phyloP scores from a whole-genome alignment of 805 yeast genomes.

The Saccharomycopsis selenospora region DNA sequence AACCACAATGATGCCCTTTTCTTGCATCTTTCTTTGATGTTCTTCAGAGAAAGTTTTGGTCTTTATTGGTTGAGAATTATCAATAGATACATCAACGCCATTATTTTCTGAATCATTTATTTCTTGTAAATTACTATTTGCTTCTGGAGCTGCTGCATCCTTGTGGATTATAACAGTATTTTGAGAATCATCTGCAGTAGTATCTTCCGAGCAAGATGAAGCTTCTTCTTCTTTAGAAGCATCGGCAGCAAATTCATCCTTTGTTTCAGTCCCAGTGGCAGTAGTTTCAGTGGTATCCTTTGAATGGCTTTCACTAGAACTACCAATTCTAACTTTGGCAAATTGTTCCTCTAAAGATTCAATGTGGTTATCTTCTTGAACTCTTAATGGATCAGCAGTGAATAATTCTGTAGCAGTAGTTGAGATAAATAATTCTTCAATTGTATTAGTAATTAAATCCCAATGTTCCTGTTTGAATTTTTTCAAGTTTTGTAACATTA shows the following conservation, averaged over 20 bases:
- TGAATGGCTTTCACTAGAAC: neutral
- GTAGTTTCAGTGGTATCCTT: neutral
- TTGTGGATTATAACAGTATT: constrained; percentile 12
- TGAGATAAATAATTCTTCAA: constrained; percentile 61
- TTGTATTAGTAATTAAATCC: constrained; percentile 58
- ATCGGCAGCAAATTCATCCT: neutral
- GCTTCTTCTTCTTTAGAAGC: neutral
- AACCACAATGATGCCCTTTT: constrained; percentile 73
- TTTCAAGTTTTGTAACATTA: constrained; percentile 65
- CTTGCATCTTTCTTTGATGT: constrained; percentile 38
- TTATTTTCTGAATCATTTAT: neutral
- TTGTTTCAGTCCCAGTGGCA: neutral
- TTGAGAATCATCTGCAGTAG: constrained; percentile 6
- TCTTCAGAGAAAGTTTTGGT: constrained; percentile 31
- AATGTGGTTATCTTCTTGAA: constrained; percentile 7
- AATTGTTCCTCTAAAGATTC: neutral
- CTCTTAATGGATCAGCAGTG: constrained; percentile 42
- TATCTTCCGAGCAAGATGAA: no score
- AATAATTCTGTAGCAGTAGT: constrained; percentile 87
- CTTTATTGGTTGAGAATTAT: constrained; percentile 5
- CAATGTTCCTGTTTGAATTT: constrained; percentile 66
- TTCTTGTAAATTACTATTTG: neutral
- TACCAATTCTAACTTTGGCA: neutral
- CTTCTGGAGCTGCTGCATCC: neutral
- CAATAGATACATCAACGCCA: constrained; percentile 4